Base-by-base conservation (phyloP, 257 asterid genomes). In the Capsicum chinense region DNA sequence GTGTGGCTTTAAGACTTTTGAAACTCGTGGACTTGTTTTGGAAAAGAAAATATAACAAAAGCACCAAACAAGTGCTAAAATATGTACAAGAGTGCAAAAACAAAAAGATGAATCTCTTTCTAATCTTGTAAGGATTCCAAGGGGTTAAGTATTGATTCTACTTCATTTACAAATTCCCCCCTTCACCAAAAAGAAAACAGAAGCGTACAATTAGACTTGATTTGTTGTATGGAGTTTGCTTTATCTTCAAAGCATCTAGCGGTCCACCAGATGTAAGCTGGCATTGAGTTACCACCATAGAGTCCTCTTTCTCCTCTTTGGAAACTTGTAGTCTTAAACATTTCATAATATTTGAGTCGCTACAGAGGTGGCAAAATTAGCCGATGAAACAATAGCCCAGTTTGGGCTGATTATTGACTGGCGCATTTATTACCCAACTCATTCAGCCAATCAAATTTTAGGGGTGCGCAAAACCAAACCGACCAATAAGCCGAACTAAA, bases 41-140 rank as follows among this genome's bases (percentile, higher is more conserved):
- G 9, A 39, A 39, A 69, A 42, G 78, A 21, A 3, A 44, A 15
- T 37, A 68, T 14, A 14, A 68, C 76, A 68, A 68, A 35, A 37
- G 21, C 52, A 68, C 76, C 76, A 68, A 68, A 68, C 21, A 37
- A 68, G 76, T 37, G 76, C 16, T 68, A 26, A 68, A 68, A 37
- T 39, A 39, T 15, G 78, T 69, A 69, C 78, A 69, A 15, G 78
- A 16, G 78, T 7, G 78, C 7, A 69, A 69, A 39, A 69, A 39
- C n/a, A 16, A 39, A 39, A 16, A 16, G 33, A 69, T 16, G 78
- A 69, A 69, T 69, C 54, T 14, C 78, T 39, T 69, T 19, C 56
- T 69, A 39, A 39, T 39, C 54, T 39, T 4, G 33, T 39, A 39
- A 69, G 52, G 78, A 69, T 69, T 39, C 26, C 8, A 39, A 69